These are phyloP conservation scores for Phoenix dactylifera DNA, from an alignment of 176 grass and related monocot genomes.

Conservation along the genomic window DNA sequence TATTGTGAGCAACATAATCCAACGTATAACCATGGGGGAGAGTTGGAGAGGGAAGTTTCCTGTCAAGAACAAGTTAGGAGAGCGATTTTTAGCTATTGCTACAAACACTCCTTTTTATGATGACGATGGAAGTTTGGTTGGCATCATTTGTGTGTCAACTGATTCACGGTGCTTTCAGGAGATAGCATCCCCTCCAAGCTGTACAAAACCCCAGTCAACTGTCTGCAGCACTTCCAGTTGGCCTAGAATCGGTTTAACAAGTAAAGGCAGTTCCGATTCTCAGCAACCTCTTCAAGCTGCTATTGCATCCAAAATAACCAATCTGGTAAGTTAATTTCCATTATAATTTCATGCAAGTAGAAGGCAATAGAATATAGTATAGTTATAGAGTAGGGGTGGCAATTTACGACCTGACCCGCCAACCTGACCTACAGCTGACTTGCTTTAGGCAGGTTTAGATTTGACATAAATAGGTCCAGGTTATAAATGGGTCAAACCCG, in stretches of 20 bases:
- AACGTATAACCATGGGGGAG: conserved; percentile 49
- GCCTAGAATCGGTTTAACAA: conserved; percentile 39
- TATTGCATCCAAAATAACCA: conserved; percentile 84
- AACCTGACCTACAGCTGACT: too few relatives aligned
- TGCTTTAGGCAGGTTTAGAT: too few relatives aligned
- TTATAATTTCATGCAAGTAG: too few relatives aligned
- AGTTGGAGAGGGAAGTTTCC: conserved; percentile 89
- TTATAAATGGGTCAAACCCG: too few relatives aligned
- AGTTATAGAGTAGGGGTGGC: too few relatives aligned
- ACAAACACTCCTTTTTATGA: conserved; percentile 89
- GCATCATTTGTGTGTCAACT: conserved; percentile 77
- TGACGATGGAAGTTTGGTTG: conserved; percentile 71
- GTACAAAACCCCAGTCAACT: conserved; percentile 28
- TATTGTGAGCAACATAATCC: conserved; percentile 47
- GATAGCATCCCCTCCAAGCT: conserved; percentile 32
- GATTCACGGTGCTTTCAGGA: conserved; percentile 62
- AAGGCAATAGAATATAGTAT: too few relatives aligned
- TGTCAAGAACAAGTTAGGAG: conserved; percentile 63
- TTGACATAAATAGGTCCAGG: too few relatives aligned
- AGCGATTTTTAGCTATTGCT: conserved; percentile 60
- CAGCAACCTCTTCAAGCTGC: conserved; percentile 60
- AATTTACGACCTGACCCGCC: too few relatives aligned
- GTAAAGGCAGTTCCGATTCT: conserved; percentile 39
- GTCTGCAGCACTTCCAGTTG: conserved; percentile 31
- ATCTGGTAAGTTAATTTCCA: conserved; percentile 52